Base-by-base conservation (phyloP, 202 grass and related monocot genomes). In the Cymbopogon flexuosus region DNA sequence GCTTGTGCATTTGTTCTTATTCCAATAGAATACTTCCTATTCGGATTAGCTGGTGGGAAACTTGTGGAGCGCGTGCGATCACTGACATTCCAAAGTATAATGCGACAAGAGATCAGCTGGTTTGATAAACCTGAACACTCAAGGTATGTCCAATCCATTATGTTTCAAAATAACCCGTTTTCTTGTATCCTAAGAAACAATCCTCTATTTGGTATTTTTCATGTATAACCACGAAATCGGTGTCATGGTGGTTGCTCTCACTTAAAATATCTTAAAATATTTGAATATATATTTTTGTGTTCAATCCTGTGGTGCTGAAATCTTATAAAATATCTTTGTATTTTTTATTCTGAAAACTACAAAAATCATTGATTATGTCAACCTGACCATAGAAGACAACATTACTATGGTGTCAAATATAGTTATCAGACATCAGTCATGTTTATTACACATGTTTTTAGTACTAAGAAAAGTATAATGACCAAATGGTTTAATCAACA, bases 101-200 rank as follows among this genome's bases (percentile, higher is more conserved):
- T 97, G 81, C 77, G 91, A 69, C 92, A 93, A 84, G 94, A 97
- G 27, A 90, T 93, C 5, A 86, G 88, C 35, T 93, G 91, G 94
- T 97, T 92, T 78, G 94, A 97, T 80, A 84, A 83, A 42, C 89
- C 89, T 85, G 46, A 83, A 76, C 90, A 97, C 86, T 97, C 94
- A 0, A 91, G 86, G 91, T 89, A 49, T 61, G 42, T 42, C 39
- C 8, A 40, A 40, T 40, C 5, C 39, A 40, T 40, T 43, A 37
- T 87, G 10, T 47, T 27, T 52, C 16, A 8, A n/a, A 30, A 42
- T 13, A 41, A 63, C 24, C 3, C 23, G n/a, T 58, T 42, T 52
- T 74, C 34, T 15, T 67, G 2, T 79, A 9, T 77, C 19, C 46
- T 49, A 65, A 71, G 29, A 73, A 58, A 58, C 36, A 78, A 21